phyloP scores from a whole-genome alignment of 495 filamentous ascomycete species.

The Lasiosphaeria miniovina region DNA sequence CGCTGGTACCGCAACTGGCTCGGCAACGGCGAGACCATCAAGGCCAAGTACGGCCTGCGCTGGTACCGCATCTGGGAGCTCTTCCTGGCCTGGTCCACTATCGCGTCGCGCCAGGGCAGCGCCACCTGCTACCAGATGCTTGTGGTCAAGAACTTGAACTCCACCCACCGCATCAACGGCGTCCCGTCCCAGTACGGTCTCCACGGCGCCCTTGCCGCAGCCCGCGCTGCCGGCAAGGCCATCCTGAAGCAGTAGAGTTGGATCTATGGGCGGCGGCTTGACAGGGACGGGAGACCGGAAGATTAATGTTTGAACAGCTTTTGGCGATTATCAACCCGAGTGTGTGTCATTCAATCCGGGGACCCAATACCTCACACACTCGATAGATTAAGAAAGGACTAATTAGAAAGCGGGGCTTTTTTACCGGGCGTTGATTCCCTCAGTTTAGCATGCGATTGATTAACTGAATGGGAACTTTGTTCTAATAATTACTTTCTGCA shows the following conservation, averaged over 20 bases:
- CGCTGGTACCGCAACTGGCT: constrained; percentile 99
- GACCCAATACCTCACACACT: too few relatives aligned
- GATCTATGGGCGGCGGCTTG: too few relatives aligned
- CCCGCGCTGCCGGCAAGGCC: constrained; percentile 37
- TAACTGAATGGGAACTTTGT: too few relatives aligned
- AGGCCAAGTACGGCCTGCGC: constrained; percentile 89
- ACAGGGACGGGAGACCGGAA: too few relatives aligned
- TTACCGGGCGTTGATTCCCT: too few relatives aligned
- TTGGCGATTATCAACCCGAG: too few relatives aligned
- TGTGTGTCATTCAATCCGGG: too few relatives aligned
- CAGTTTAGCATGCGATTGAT: too few relatives aligned
- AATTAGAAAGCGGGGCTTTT: too few relatives aligned
- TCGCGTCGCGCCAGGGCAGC: constrained; percentile 86
- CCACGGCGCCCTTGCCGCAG: constrained; percentile 59
- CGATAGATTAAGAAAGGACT: too few relatives aligned
- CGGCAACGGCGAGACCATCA: constrained; percentile 89
- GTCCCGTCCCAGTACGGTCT: constrained; percentile 72
- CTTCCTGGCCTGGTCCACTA: constrained; percentile 92
- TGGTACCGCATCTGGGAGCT: constrained; percentile 99
- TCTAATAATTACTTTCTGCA: too few relatives aligned
- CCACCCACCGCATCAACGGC: constrained; percentile 88
- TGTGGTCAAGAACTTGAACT: constrained; percentile 97
- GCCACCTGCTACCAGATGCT: constrained; percentile 97
- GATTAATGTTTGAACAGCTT: too few relatives aligned
- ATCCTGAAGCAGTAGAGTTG: background rate